Evolutionary conservation across 495 filamentous ascomycete genomes (phyloP).

Genomic region (Tuber borchii): DNA sequence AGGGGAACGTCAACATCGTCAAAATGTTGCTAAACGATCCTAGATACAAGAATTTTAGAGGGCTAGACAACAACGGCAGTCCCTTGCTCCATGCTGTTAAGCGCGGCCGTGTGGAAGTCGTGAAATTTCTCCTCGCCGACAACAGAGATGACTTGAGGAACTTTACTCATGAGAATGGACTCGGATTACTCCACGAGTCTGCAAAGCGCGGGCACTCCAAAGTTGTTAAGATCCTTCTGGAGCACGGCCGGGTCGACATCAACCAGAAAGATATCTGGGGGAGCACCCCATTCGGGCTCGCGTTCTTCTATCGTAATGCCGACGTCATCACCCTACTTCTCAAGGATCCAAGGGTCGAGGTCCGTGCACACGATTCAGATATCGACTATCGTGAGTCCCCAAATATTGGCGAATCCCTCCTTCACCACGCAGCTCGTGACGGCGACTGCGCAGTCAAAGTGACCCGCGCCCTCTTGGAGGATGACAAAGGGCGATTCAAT

Average conservation of each 20-base stretch:
- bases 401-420: not conserved
- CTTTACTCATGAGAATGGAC: not conserved
- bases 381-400: not conserved
- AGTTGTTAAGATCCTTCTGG: not conserved
- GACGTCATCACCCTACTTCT: not conserved
- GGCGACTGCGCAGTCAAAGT: not conserved
- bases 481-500: not conserved
- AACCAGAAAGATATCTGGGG: not conserved
- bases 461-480: not conserved
- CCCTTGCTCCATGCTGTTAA: not conserved
- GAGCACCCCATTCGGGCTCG: not conserved
- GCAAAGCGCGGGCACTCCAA: not conserved
- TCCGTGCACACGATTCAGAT: not conserved
- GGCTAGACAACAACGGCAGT: not conserved
- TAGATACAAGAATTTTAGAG: not conserved
- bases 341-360: not conserved
- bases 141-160: not conserved
- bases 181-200: not conserved
- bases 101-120: not conserved
- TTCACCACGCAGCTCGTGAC: not conserved
- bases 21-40: not conserved
- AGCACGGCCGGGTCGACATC: not conserved
- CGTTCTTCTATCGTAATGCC: not conserved
- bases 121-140: not conserved
- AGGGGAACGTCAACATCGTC: not conserved